Evolutionary conservation across 495 filamentous ascomycete species (phyloP).

Genomic region (Xylaria scruposa): DNA sequence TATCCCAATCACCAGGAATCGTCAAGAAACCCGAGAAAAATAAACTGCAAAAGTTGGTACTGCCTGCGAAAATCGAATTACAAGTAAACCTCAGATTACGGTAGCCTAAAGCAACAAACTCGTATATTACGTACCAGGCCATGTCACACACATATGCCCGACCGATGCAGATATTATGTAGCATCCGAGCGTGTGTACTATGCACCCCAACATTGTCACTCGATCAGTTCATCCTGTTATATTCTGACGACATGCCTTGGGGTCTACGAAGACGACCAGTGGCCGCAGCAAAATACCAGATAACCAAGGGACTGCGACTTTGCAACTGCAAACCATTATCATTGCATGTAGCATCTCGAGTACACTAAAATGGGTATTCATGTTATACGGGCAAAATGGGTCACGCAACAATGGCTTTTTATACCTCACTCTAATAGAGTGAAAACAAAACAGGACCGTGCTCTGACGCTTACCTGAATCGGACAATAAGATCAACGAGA

Average conservation of each 20-base stretch:
- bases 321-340: neutral
- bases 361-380: neutral
- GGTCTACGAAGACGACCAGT: neutral
- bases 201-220: slow-evolving; percentile 26
- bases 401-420: neutral
- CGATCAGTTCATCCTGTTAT: slow-evolving; percentile 22
- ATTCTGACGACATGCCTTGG: neutral
- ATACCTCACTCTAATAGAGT: neutral
- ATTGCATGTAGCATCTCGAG: neutral
- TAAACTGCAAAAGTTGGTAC: neutral
- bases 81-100: neutral
- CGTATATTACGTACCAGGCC: slow-evolving; percentile 9
- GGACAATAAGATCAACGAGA: slow-evolving; percentile 12
- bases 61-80: neutral
- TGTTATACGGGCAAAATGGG: neutral
- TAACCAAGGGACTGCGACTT: neutral
- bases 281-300: neutral
- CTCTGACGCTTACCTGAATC: neutral
- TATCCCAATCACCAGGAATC: neutral
- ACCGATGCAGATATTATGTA: slow-evolving; percentile 20
- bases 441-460: neutral
- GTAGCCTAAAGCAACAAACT: slow-evolving; percentile 4
- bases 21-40: neutral
- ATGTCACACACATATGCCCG: slow-evolving; percentile 25
- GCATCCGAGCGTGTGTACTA: neutral